A percentile compares a stretch with the other conserved stretches of the same genome.
Evolutionary conservation across 2,329 filamentous ascomycete genomes (phyloP).

Genomic region (Cladosporium colombiae): DNA sequence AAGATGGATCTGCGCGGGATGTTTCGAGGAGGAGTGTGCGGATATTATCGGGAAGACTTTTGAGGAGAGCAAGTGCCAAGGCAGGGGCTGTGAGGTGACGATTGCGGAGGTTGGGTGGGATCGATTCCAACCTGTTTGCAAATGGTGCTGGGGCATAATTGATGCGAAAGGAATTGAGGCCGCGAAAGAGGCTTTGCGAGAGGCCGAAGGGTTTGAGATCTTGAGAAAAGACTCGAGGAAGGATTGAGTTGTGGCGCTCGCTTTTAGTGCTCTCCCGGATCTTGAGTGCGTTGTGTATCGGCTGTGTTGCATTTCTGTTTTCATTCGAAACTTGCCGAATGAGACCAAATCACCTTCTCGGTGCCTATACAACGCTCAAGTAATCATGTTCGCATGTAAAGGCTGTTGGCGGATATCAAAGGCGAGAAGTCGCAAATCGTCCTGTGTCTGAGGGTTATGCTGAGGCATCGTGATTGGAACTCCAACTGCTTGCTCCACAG

Average conservation of each 20-base stretch:
- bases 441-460: slow-evolving; percentile 19
- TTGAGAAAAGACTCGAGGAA: neutral
- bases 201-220: slow-evolving; percentile 1
- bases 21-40: slow-evolving; percentile 2
- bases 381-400: neutral
- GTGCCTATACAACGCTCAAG: neutral
- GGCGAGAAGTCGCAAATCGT: slow-evolving; percentile 30
- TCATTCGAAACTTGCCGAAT: neutral
- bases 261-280: neutral
- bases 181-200: slow-evolving; percentile 4
- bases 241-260: neutral
- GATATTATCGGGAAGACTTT: neutral
- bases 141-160: slow-evolving; percentile 11
- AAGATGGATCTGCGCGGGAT: neutral
- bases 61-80: neutral
- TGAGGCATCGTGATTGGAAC: slow-evolving; percentile 20
- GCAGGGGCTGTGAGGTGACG: neutral
- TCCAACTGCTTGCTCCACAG: slow-evolving; percentile 28
- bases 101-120: slow-evolving; percentile 10
- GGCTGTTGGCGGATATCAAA: slow-evolving; percentile 33
- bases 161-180: slow-evolving; percentile 4
- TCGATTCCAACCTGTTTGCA: slow-evolving; percentile 8
- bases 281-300: neutral
- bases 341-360: too few species aligned
- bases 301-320: neutral